Percentiles rank a stretch among this genome's conserved stretches.
phyloP scores from a whole-genome alignment of 768 basidiomycete species.

The Panaeolus papilionaceus region DNA sequence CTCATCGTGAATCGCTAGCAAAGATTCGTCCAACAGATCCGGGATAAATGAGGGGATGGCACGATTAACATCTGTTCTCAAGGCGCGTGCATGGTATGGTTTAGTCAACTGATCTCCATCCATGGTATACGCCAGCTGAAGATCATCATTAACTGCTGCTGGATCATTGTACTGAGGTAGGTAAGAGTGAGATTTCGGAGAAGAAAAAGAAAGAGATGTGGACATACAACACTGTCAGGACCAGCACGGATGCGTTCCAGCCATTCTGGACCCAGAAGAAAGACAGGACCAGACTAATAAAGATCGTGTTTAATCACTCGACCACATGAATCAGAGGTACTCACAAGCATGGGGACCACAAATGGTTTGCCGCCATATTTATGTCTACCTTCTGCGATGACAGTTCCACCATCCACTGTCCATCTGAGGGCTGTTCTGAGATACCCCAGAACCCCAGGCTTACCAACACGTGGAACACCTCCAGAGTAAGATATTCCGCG shows the following conservation, averaged over 20 bases:
- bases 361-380: slow-evolving; percentile 38
- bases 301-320: background rate
- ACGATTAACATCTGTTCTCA: slow-evolving; percentile 44
- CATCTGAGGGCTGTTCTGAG: slow-evolving; percentile 41
- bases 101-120: slow-evolving; percentile 39
- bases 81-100: slow-evolving; percentile 41
- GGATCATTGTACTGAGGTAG: slow-evolving; percentile 40
- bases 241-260: slow-evolving; percentile 37
- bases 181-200: background rate
- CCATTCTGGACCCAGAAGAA: slow-evolving; percentile 40
- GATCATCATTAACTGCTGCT: slow-evolving; percentile 40
- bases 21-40: slow-evolving; percentile 42
- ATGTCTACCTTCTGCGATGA: slow-evolving; percentile 37
- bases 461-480: slow-evolving; percentile 39
- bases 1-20: slow-evolving; percentile 36
- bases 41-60: slow-evolving; percentile 43
- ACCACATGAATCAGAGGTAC: slow-evolving; percentile 9
- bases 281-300: slow-evolving; percentile 38
- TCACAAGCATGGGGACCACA: slow-evolving; percentile 42
- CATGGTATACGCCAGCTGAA: slow-evolving; percentile 45
- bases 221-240: slow-evolving; percentile 40
- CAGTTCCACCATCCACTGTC: slow-evolving; percentile 35
- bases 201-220: background rate
- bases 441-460: slow-evolving; percentile 41
- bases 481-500: slow-evolving; percentile 36